These are phyloP conservation scores for Glutinoglossum americanum DNA, from an alignment of 495 filamentous ascomycete species.

Conservation along the genomic window DNA sequence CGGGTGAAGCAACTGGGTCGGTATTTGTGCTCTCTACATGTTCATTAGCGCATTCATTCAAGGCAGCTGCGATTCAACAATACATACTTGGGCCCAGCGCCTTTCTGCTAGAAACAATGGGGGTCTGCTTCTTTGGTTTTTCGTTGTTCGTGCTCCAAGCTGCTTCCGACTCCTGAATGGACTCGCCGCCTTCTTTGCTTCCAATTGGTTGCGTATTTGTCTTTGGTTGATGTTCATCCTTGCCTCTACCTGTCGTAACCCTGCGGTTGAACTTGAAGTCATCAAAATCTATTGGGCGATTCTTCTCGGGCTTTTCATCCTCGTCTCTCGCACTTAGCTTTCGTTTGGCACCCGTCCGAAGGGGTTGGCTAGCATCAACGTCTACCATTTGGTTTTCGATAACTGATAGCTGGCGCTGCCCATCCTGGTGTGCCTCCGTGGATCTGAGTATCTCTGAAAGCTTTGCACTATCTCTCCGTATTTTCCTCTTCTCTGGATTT, in stretches of 20 bases:
- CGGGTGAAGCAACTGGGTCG: conserved; percentile 20
- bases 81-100: conserved; percentile 38
- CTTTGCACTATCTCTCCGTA: conserved; percentile 20
- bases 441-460: not conserved
- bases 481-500: conserved; percentile 30
- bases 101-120: conserved; percentile 15
- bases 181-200: not conserved
- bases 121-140: not conserved
- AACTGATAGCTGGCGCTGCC: not conserved
- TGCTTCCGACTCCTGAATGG: not conserved
- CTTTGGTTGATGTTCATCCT: not conserved
- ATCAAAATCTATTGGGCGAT: conserved; percentile 15
- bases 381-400: not conserved
- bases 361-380: conserved; percentile 4
- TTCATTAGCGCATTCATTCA: conserved; percentile 10
- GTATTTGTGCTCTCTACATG: conserved; percentile 31
- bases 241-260: not conserved
- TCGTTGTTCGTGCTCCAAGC: not conserved
- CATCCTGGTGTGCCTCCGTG: not conserved
- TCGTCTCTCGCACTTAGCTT: conserved; percentile 37
- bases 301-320: conserved; percentile 10
- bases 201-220: not conserved
- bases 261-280: not conserved
- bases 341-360: conserved; percentile 34
- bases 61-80: not conserved